Evolutionary conservation across 768 basidiomycete genomes (phyloP), one percentile per base, ranked within the genome.

Genomic region (Boletus reticulatus): DNA sequence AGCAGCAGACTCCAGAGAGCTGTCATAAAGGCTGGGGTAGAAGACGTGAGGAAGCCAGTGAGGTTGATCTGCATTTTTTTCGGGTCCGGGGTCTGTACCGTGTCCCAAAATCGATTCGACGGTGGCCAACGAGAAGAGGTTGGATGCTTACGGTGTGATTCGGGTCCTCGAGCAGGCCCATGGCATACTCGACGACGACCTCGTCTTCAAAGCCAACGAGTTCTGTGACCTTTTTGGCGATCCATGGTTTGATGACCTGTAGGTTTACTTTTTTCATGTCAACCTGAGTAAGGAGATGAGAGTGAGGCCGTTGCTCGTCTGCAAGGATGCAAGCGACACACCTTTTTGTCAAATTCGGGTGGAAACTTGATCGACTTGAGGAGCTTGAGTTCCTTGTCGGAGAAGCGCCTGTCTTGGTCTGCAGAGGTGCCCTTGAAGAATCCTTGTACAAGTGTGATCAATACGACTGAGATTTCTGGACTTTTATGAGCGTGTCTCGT

Each of bases 181-280:
- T 92, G 17, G 94, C 93, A 67, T 97, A 98, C 67, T 98, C 96
- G 29, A 98, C 86, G 41, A 98, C 88, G 42, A 99, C 87, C 69
- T 99, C 97, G 72, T 99, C 97, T 65, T 99, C 97, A 37, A 98
- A 85, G 3, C 95, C 93, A 42, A 94, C 84, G 20, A 97, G 80
- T 55, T 94, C 91, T 4, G 89, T 82, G 53, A 97, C 88, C 72
- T 92, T 90, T 79, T 93, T 94, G 14, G 92, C 89, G 57, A 98
- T 87, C 97, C 97, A 99, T 4, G 94, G 92, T 56, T 91, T 80
- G 67, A 99, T 90, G 62, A 98, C 94, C 17, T 82, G 78, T 57
- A 98, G 64, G 71, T 98, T 97, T 57, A 98, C 94, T 79, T 98
- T 95, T 36, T 92, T 84, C 83, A 95, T 89, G 70, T 98, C 95